These are phyloP conservation scores for Hemisphaericaspora nanyangensis DNA, from an alignment of 805 yeast species.

Conservation along the genomic window DNA sequence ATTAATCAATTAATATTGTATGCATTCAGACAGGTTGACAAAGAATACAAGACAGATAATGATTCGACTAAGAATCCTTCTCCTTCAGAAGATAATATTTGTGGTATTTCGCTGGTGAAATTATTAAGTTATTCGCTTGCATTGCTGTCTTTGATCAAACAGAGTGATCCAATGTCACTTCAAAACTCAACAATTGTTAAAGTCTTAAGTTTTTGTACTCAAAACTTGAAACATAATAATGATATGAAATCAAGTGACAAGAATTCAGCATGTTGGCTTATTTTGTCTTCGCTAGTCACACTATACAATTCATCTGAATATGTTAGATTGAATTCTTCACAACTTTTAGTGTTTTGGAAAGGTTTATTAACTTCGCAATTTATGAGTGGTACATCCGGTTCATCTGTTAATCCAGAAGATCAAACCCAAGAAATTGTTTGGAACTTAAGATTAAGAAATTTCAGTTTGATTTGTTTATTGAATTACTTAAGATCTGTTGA, in stretches of 20 bases:
- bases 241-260: constrained; percentile 19
- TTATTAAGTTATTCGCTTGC: constrained; percentile 33
- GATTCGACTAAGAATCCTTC: constrained; percentile 2
- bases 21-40: constrained; percentile 26
- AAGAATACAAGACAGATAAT: constrained; percentile 23
- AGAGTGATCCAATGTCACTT: constrained; percentile 29
- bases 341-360: constrained; percentile 43
- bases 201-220: constrained; percentile 43
- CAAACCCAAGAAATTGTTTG: constrained; percentile 27
- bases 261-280: constrained; percentile 38
- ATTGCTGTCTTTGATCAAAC: constrained; percentile 32
- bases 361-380: constrained; percentile 41
- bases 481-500: constrained; percentile 37
- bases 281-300: constrained; percentile 37
- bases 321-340: constrained; percentile 41
- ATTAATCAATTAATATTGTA: constrained; percentile 32
- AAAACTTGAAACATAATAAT: constrained; percentile 36
- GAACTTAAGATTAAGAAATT: constrained; percentile 34
- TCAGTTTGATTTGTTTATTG: constrained; percentile 36
- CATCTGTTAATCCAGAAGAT: constrained; percentile 11
- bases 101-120: constrained; percentile 16
- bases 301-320: constrained; percentile 39
- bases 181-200: constrained; percentile 40
- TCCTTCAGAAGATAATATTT: constrained; percentile 16
- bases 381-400: constrained; percentile 19